phyloP scores from a whole-genome alignment of 1,284 basidiomycete genomes.

The Taiwanofungus camphoratus region DNA sequence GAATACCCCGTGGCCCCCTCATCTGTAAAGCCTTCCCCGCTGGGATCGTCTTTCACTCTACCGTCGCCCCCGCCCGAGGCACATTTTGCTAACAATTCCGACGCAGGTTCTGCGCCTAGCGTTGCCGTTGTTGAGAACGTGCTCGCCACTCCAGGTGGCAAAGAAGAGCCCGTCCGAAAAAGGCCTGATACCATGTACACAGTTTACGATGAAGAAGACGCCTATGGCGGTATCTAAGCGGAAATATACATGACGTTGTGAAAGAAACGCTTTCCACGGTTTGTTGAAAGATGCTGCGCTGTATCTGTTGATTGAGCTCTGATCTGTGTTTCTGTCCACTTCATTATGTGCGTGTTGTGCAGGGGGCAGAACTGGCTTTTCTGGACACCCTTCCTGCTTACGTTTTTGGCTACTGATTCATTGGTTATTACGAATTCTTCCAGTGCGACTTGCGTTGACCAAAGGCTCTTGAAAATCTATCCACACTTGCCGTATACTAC shows the following conservation, averaged over 20 bases:
- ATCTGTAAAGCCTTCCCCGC: slow-evolving; percentile 15
- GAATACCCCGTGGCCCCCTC: slow-evolving; percentile 27
- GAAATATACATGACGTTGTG: not conserved
- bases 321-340: slow-evolving; percentile 12
- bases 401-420: too few species aligned
- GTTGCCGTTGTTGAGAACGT: slow-evolving; percentile 23
- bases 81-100: slow-evolving; percentile 14
- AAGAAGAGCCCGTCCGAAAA: slow-evolving; percentile 12
- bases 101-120: slow-evolving; percentile 12
- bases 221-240: slow-evolving; percentile 55
- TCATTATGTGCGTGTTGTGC: slow-evolving; percentile 14
- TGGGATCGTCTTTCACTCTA: slow-evolving; percentile 15
- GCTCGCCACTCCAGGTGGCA: slow-evolving; percentile 12
- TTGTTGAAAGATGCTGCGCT: slow-evolving; percentile 1
- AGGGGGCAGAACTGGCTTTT: slow-evolving; percentile 26
- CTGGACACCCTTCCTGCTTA: slow-evolving; percentile 18
- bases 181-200: slow-evolving; percentile 43
- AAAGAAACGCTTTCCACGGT: not conserved
- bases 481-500: too few species aligned
- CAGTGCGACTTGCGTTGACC: too few species aligned
- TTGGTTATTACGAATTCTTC: too few species aligned
- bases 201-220: slow-evolving; percentile 57
- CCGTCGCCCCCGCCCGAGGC: slow-evolving; percentile 21
- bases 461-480: too few species aligned
- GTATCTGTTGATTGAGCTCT: slow-evolving; percentile 10